Base-by-base conservation (phyloP, 2,329 filamentous ascomycete genomes). In the Exophiala spinifera region DNA sequence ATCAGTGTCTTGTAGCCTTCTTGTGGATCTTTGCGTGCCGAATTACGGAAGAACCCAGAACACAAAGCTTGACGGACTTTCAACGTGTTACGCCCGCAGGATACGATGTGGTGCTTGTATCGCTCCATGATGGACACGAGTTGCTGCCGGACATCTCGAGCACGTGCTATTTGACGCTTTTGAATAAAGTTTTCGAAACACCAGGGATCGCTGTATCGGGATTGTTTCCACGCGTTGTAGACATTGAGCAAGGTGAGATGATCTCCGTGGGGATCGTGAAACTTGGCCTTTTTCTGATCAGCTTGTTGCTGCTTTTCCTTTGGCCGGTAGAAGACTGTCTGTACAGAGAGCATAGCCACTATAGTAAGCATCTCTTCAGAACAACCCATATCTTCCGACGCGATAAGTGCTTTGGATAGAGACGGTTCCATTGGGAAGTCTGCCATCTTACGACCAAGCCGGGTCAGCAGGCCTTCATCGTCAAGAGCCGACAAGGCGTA, bases 161-260 rank as follows among this genome's bases (percentile, higher is more conserved):
- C 91, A 10, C 92, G 86, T 55, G 85, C 83, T 82, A 99, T 96
- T 31, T 85, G 86, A 1, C 91, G 84, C 3, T 90, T 91, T 69
- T 97, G 91, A 69, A 99, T 94, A 70, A 95, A 99, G 72, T 99
- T 96, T 67, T 99, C 95, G 63, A 90, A 92, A 69, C 94, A 97
- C 94, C 94, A 99, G 0, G 91, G 85, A 53, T 85, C 89, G 46
- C 85, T 88, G 73, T 83, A 95, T 5, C 86, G 86, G 59, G 84
- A 87, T 42, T 86, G 80, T 70, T 96, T 96, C 94, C 94, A 99
- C n/a, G 83, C 85, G 66, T 96, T 96, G 76, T 95, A 99, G 0
- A 99, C 91, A 64, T 99, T 99, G 40, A 99, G 82, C 0, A 97
- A 79, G 0, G 94, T 99, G 11, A 99, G 79, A 66, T 99, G 94